Evolutionary conservation across 306 rosid genomes (phyloP).

Genomic region (Vigna reflexopilosa): DNA sequence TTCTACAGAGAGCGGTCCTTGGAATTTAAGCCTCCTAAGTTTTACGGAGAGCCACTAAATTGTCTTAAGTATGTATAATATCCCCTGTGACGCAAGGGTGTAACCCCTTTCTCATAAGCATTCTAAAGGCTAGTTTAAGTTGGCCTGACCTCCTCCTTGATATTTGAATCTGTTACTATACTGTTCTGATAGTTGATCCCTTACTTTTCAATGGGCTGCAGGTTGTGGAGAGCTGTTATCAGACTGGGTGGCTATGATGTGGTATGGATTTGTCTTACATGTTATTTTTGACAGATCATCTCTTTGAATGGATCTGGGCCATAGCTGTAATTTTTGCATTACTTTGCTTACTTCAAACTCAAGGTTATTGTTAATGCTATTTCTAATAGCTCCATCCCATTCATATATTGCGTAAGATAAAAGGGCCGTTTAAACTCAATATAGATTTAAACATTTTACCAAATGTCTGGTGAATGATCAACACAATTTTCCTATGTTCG

Average conservation of each 20-base stretch:
- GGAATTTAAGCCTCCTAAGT: conserved; percentile 87
- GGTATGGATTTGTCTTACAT: conserved; percentile 55
- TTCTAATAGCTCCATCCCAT: conserved; percentile 16
- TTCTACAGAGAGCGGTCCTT: conserved; percentile 68
- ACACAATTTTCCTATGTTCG: background rate
- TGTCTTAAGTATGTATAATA: conserved; percentile 72
- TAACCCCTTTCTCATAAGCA: conserved; percentile 26
- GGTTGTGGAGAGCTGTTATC: conserved; percentile 92
- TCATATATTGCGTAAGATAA: conserved; percentile 20
- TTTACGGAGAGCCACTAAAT: conserved; percentile 82
- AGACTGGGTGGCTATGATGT: conserved; percentile 80
- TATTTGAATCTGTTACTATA: conserved; percentile 30
- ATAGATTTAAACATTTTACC: conserved; percentile 13
- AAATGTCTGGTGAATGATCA: background rate
- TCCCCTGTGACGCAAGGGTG: background rate
- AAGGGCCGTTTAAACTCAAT: conserved; percentile 17
- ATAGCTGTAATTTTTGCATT: background rate
- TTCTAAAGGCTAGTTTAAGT: conserved; percentile 31
- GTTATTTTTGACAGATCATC: background rate
- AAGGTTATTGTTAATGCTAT: conserved; percentile 14
- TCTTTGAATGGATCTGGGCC: conserved; percentile 21
- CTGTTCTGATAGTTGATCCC: conserved; percentile 30
- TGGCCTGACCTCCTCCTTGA: conserved; percentile 22
- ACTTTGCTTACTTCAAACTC: conserved; percentile 11
- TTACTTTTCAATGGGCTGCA: conserved; percentile 45